These are phyloP conservation scores for Pachysandra terminalis DNA, from an alignment of 164 flowering plant species.

Conservation along the genomic window DNA sequence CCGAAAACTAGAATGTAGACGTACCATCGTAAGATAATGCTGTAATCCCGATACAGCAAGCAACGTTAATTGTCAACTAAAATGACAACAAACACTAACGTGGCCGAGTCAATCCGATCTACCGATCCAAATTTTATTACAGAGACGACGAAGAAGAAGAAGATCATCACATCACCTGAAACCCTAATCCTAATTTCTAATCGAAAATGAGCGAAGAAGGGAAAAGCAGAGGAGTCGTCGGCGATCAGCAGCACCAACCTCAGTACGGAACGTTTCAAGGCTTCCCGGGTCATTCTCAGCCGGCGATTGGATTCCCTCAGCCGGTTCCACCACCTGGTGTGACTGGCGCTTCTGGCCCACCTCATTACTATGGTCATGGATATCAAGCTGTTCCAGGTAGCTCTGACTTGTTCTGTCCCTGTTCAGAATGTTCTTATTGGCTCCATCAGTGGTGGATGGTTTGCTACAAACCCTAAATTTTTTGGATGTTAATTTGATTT, in stretches of 20 bases:
- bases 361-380: constrained; percentile 41
- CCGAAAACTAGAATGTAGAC: no score
- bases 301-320: constrained; percentile 57
- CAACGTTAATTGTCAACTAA: neutral
- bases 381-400: constrained; percentile 59
- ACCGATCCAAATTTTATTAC: neutral
- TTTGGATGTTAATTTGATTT: neutral
- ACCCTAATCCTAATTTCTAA: neutral
- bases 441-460: neutral
- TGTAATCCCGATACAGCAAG: neutral
- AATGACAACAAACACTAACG: neutral
- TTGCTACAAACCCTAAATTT: neutral
- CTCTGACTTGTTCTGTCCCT: neutral
- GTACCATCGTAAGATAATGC: neutral
- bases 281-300: constrained; percentile 39
- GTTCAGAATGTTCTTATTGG: neutral
- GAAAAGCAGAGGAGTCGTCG: neutral
- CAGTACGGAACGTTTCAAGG: constrained; percentile 56
- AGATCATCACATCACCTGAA: neutral
- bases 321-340: constrained; percentile 60
- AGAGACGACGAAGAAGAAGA: neutral
- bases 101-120: neutral
- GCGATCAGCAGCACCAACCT: constrained; percentile 21
- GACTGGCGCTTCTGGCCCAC: constrained; percentile 22
- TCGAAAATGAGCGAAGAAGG: constrained; percentile 7